phyloP scores from a whole-genome alignment of 2,329 filamentous ascomycete species.

The Colletotrichum sp. region DNA sequence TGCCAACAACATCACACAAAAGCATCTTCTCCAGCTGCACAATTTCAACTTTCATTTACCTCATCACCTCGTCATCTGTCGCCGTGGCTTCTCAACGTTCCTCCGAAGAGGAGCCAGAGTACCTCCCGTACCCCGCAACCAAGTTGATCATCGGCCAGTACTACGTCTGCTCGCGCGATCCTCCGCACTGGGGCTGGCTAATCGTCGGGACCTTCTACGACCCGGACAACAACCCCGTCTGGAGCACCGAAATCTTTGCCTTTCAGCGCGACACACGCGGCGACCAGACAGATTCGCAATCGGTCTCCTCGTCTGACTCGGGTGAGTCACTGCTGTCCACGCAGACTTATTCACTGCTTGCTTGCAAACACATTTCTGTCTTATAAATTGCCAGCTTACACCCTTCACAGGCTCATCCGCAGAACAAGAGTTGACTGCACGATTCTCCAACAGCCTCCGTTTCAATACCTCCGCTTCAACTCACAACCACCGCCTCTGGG shows the following conservation, averaged over 20 bases:
- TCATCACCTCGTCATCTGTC: background rate
- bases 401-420: background rate
- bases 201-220: conserved; percentile 54
- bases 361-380: background rate
- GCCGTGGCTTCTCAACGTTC: conserved; percentile 6
- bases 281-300: background rate
- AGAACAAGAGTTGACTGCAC: background rate
- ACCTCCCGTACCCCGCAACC: conserved; percentile 49
- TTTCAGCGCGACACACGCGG: background rate
- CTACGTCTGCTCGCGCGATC: conserved; percentile 34
- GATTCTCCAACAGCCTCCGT: background rate
- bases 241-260: conserved; percentile 50
- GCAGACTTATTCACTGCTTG: background rate
- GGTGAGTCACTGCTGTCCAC: conserved; percentile 9
- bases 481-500: conserved; percentile 16
- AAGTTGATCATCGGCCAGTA: conserved; percentile 51
- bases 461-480: background rate
- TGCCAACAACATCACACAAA: background rate
- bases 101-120: conserved; percentile 1
- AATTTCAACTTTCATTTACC: background rate
- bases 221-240: conserved; percentile 41
- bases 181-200: conserved; percentile 49
- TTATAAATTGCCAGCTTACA: background rate
- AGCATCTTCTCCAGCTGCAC: background rate
- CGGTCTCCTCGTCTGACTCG: background rate